A percentile compares a stretch with the other conserved stretches of the same genome.
phyloP scores from a whole-genome alignment of 495 filamentous ascomycete species.

The Trichoderma asperelloides region DNA sequence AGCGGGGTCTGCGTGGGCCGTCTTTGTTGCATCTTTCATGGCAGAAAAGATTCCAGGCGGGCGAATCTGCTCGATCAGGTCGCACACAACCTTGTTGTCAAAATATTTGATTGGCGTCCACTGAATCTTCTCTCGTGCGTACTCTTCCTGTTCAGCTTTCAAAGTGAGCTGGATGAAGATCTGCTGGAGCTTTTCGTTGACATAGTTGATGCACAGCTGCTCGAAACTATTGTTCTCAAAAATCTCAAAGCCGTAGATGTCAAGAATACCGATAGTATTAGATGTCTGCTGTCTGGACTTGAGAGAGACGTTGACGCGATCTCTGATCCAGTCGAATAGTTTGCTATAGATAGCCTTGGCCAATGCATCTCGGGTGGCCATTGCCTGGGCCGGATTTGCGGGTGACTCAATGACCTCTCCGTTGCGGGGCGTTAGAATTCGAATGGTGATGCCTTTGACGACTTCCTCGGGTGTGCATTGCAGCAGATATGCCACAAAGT shows the following conservation, averaged over 20 bases:
- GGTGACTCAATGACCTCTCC: conserved; percentile 88
- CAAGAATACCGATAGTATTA: conserved; percentile 92
- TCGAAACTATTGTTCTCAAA: conserved; percentile 99
- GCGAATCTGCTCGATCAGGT: conserved; percentile 85
- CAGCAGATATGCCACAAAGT: conserved; percentile 88
- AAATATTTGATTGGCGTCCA: conserved; percentile 99
- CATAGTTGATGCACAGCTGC: conserved; percentile 99
- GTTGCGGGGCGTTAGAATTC: conserved; percentile 80
- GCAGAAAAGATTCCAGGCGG: conserved; percentile 94
- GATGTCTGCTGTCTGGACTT: conserved; percentile 64
- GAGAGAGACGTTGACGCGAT: conserved; percentile 82
- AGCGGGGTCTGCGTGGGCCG: conserved; percentile 86
- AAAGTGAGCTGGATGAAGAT: conserved; percentile 98
- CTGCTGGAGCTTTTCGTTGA: conserved; percentile 99
- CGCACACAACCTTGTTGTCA: conserved; percentile 98
- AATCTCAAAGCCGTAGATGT: conserved; percentile 99
- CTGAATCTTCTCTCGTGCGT: conserved; percentile 88
- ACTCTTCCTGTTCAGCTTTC: conserved; percentile 97
- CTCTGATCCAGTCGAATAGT: conserved; percentile 97
- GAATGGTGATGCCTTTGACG: conserved; percentile 79
- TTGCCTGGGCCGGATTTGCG: conserved; percentile 83
- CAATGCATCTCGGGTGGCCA: conserved; percentile 85
- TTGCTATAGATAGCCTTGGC: conserved; percentile 95
- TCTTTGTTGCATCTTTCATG: conserved; percentile 94
- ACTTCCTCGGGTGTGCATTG: conserved; percentile 76